Evolutionary conservation across 176 grass and related monocot genomes (phyloP), one percentile per base, ranked within the genome.

Genomic region (Alloteropsis semialata): DNA sequence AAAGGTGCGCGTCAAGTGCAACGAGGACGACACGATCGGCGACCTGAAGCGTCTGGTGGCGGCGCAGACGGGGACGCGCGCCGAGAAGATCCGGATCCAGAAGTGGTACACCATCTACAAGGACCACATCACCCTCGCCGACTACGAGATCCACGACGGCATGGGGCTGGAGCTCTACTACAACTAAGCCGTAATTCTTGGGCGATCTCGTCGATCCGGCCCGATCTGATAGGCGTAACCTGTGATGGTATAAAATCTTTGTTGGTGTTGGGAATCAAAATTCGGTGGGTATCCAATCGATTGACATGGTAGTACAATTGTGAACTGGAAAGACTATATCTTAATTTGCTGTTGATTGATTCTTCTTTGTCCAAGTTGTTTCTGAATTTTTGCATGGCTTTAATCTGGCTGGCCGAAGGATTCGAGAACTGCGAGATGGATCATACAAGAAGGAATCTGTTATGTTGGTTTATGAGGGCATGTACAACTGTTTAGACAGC

Each of bases 61-160:
- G 49, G 91, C 89, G 74, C 94, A 93, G 59, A 97, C 94, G 13
- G 91, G 94, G 13, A 97, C 91, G 68, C 80, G 86, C 36, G 75
- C 91, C 27, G 91, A 97, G 14, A 97, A 97, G 94, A 97, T 91
- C 67, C 89, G 91, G 29, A 93, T 97, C 89, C 89, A 91, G 89
- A 97, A 93, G 86, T 97, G 91, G 91, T 97, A 97, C 84, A 97
- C 30, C 84, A 88, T 88, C 67, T 97, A 97, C 84, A 93, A 93
- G 86, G 91, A 97, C 55, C 91, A 89, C 88, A 97, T 97, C 91
- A 93, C 91, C 81, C 94, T 93, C 84, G 77, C 76, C 72, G 88
- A 97, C 82, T 97, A 97, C 84, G 94, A 97, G 73, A 86, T 97
- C 84, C 91, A 91, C 62, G 94, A 97, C 22, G 87, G 91, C 53